Percentiles rank a stretch among this genome's conserved stretches.
Conservation (phyloP, 1,284 basidiomycete species). For the Psilocybe mexicana region DNA sequence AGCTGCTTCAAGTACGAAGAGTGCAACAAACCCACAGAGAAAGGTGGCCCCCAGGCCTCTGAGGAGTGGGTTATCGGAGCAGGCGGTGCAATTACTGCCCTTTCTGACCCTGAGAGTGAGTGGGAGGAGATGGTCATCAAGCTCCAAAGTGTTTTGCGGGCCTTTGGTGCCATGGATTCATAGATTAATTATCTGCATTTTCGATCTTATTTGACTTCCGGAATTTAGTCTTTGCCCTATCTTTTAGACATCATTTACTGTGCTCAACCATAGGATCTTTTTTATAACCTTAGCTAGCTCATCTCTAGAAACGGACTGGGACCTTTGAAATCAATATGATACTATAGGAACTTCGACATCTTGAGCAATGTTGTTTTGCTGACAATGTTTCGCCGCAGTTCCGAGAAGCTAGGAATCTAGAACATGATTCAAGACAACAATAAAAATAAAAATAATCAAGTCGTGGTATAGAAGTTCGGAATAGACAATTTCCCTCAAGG, state of each 20-base stretch:
- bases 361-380: conserved; percentile 37
- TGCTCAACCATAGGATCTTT: conserved; percentile 1
- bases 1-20: conserved; percentile 82
- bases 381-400: conserved; percentile 30
- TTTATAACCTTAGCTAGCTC: background rate
- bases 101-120: conserved; percentile 85
- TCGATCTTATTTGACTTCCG: background rate
- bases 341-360: background rate
- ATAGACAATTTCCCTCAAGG: conserved; percentile 41
- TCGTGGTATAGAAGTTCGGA: conserved; percentile 31
- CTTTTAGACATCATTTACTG: background rate
- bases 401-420: conserved; percentile 37
- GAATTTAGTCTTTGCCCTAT: background rate
- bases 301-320: no score
- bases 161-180: conserved; percentile 46
- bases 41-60: conserved; percentile 3
- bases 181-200: background rate
- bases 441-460: conserved; percentile 23
- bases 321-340: no score
- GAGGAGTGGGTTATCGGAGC: conserved; percentile 84
- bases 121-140: conserved; percentile 96
- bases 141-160: conserved; percentile 67
- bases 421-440: conserved; percentile 30
- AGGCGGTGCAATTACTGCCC: conserved; percentile 94
- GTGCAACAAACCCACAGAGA: background rate